Evolutionary conservation across 768 basidiomycete genomes (phyloP), one percentile per base, ranked within the genome.

Genomic region (Termitomyces eurrhizus): DNA sequence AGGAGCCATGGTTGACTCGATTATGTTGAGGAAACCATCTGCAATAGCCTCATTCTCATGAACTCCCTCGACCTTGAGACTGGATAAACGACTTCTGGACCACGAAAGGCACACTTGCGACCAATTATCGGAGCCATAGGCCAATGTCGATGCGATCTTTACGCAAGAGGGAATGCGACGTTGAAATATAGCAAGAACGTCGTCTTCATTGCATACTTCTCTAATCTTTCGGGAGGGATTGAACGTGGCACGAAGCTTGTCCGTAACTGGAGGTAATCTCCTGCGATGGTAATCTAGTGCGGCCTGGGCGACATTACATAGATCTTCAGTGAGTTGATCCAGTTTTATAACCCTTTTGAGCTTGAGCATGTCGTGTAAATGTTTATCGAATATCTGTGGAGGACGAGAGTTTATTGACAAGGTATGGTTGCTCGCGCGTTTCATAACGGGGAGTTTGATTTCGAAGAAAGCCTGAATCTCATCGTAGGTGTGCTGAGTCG

Each of bases 21-120:
- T 21, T 2, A 66, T 21, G 18, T 54, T 59, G 2, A 66, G 58
- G 39, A 60, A 61, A 13, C 62, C 65, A 32, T 66, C 65, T 1
- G 65, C 50, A 11, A 62, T 37, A 0, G 57, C 65, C 37, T 60
- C 36, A 1, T 50, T 46, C 18, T 46, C 26, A 8, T 36, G 32
- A 4, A 51, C 21, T 1, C 52, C 36, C 7, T 18, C 18, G 32
- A 45, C 18, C 26, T 33, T 18, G 11, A 49, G 36, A 1, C 7
- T 36, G 7, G 21, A 41, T 16, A 39, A 46, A 36, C 24, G 45
- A 32, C 14, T 14, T 14, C 26, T 46, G 33, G 53, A 50, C 51
- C 58, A 64, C 14, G 24, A 2, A 7, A 66, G 42, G 14, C 26
- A 36, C 1, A 18, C 24, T 7, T n/a, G 2, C 18, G 16, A 49